These are phyloP conservation scores for Russula virescens DNA, from an alignment of 768 basidiomycete genomes.

Conservation along the genomic window DNA sequence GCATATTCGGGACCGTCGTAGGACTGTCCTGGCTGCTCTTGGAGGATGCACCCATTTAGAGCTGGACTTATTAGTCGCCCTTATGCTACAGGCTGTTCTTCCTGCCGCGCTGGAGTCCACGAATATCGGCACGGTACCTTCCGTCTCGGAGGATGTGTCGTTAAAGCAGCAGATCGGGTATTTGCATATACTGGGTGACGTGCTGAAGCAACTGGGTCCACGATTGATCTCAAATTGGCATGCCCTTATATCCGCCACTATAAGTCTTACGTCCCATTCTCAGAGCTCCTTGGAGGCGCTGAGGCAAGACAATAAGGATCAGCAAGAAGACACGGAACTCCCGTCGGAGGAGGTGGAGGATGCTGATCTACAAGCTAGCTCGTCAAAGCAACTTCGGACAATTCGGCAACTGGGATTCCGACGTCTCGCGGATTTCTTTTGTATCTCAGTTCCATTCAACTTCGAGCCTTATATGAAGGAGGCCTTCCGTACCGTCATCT, in stretches of 20 bases:
- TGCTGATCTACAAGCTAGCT: slow-evolving; percentile 14
- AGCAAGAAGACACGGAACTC: slow-evolving; percentile 28
- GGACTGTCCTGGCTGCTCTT: slow-evolving; percentile 69
- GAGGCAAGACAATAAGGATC: slow-evolving; percentile 33
- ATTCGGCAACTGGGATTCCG: slow-evolving; percentile 82
- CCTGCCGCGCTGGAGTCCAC: slow-evolving; percentile 16
- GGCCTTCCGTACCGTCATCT: slow-evolving; percentile 67
- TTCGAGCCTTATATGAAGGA: slow-evolving; percentile 63
- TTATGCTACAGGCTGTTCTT: slow-evolving; percentile 77
- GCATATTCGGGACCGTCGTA: slow-evolving; percentile 59
- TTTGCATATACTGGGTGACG: slow-evolving; percentile 77
- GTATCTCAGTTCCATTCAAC: slow-evolving; percentile 64
- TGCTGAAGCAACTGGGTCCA: slow-evolving; percentile 76
- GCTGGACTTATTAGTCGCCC: slow-evolving; percentile 67
- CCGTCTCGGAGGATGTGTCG: slow-evolving; percentile 34
- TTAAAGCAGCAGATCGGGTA: slow-evolving; percentile 78
- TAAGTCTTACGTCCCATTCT: slow-evolving; percentile 60
- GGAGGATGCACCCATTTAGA: slow-evolving; percentile 68
- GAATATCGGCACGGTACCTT: slow-evolving; percentile 26
- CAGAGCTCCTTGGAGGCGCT: slow-evolving; percentile 48
- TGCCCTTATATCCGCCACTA: slow-evolving; percentile 58
- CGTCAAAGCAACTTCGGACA: slow-evolving; percentile 37
- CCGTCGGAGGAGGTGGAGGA: slow-evolving; percentile 32
- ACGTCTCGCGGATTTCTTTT: slow-evolving; percentile 85
- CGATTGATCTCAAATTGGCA: slow-evolving; percentile 69